Evolutionary conservation across 148 eudicot species (phyloP).

Genomic region (Amaranthus hypochondriacus): DNA sequence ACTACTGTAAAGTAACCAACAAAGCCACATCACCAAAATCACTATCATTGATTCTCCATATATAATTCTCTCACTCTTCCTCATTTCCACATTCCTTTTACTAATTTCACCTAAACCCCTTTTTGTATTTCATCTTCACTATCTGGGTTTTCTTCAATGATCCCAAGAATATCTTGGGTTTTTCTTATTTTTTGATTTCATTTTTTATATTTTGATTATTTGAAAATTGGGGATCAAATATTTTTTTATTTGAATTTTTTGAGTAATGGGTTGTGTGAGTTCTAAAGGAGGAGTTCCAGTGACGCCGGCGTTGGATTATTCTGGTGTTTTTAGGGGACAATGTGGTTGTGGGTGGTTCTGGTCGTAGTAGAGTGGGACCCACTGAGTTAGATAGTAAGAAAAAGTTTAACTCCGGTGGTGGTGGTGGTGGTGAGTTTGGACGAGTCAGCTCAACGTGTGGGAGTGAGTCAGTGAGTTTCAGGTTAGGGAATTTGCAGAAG

Average conservation of each 20-base stretch:
- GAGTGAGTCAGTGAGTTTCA: slow-evolving; percentile 67
- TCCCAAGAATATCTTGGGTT: slow-evolving; percentile 12
- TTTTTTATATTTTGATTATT: neutral
- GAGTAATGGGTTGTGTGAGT: slow-evolving; percentile 79
- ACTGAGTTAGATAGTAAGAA: slow-evolving; percentile 2
- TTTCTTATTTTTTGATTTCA: neutral
- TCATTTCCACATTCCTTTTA: neutral
- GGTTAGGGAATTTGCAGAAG: slow-evolving; percentile 77
- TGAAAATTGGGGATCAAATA: neutral
- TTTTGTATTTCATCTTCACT: slow-evolving; percentile 12
- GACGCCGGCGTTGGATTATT: slow-evolving; percentile 78
- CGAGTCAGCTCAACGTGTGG: slow-evolving; percentile 49
- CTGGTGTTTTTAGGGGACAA: slow-evolving; percentile 52
- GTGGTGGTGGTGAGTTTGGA: slow-evolving; percentile 34
- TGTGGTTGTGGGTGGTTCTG: slow-evolving; percentile 34
- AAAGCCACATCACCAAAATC: slow-evolving; percentile 17
- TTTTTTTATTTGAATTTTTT: neutral
- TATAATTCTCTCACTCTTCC: neutral
- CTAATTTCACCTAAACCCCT: neutral
- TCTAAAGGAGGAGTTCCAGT: slow-evolving; percentile 85
- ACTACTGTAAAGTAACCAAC: neutral
- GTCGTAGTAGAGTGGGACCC: slow-evolving; percentile 36
- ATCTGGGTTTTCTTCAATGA: slow-evolving; percentile 36
- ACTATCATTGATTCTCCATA: slow-evolving; percentile 3
- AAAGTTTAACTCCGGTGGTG: slow-evolving; percentile 14